Percentiles rank a stretch among this genome's conserved stretches.
These are phyloP conservation scores for Phialemoniopsis sp. DNA, from an alignment of 2,329 filamentous ascomycete species.

Conservation along the genomic window DNA sequence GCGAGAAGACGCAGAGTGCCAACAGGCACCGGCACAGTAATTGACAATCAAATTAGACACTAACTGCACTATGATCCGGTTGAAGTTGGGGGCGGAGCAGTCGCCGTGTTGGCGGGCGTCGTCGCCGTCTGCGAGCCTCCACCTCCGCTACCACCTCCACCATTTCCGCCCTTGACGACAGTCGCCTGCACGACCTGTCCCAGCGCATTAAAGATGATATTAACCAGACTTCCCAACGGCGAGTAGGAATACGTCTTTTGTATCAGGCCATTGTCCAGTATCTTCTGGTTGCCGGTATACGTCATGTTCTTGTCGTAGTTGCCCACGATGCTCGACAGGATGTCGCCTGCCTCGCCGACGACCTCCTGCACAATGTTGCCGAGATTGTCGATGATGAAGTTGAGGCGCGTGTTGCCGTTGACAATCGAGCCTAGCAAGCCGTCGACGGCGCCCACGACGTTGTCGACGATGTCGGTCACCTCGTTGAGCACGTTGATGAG, in stretches of 20 bases:
- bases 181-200: slow-evolving; percentile 50
- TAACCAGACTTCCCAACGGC: slow-evolving; percentile 44
- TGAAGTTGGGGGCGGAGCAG: neutral
- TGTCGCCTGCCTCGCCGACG: slow-evolving; percentile 34
- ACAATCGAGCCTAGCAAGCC: slow-evolving; percentile 55
- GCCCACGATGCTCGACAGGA: slow-evolving; percentile 50
- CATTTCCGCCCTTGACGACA: slow-evolving; percentile 17
- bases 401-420: slow-evolving; percentile 47
- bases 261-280: slow-evolving; percentile 27
- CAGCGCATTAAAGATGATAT: slow-evolving; percentile 50
- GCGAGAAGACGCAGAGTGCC: no score
- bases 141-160: slow-evolving; percentile 1
- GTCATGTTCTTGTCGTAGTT: slow-evolving; percentile 59
- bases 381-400: slow-evolving; percentile 56
- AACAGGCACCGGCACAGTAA: no score
- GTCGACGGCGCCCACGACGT: slow-evolving; percentile 52
- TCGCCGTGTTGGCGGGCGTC: neutral
- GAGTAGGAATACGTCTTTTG: slow-evolving; percentile 50
- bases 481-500: slow-evolving; percentile 52
- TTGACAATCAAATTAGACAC: no score
- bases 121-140: slow-evolving; percentile 4
- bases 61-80: no score
- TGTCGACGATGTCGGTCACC: slow-evolving; percentile 45
- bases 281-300: slow-evolving; percentile 28
- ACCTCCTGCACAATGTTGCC: slow-evolving; percentile 61